Evolutionary conservation across 768 basidiomycete species (phyloP).

Genomic region (Podaxis mareebaensis): DNA sequence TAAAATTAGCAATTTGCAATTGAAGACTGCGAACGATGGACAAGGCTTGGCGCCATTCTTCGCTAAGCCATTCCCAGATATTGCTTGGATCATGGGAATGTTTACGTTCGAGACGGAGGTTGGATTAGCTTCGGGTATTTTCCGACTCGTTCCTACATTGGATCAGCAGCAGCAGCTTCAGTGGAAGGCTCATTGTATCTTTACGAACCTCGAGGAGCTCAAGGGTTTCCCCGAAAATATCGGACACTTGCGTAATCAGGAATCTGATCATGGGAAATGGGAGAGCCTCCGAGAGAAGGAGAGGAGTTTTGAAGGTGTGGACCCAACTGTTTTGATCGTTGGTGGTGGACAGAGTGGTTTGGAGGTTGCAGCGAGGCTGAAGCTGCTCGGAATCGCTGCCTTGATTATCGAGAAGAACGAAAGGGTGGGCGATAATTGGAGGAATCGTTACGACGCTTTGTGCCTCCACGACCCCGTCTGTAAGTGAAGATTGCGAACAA

Average conservation of each 20-base stretch:
- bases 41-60: slow-evolving; percentile 24
- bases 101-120: slow-evolving; percentile 49
- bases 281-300: slow-evolving; percentile 38
- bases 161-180: slow-evolving; percentile 13
- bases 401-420: slow-evolving; percentile 60
- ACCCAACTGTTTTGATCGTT: slow-evolving; percentile 57
- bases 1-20: slow-evolving; percentile 29
- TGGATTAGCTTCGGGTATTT: slow-evolving; percentile 44
- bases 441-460: slow-evolving; percentile 57
- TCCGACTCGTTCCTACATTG: slow-evolving; percentile 42
- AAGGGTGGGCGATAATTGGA: slow-evolving; percentile 63
- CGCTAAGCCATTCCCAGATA: slow-evolving; percentile 36
- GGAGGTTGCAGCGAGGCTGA: slow-evolving; percentile 60
- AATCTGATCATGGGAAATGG: slow-evolving; percentile 53
- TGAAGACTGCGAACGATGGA: slow-evolving; percentile 25
- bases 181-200: slow-evolving; percentile 55
- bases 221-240: slow-evolving; percentile 43
- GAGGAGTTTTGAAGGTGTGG: slow-evolving; percentile 41
- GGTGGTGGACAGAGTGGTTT: slow-evolving; percentile 67
- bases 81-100: slow-evolving; percentile 49
- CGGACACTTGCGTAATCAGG: slow-evolving; percentile 38
- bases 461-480: slow-evolving; percentile 58
- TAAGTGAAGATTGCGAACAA: slow-evolving; percentile 33
- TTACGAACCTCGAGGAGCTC: slow-evolving; percentile 52
- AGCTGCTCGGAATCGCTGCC: slow-evolving; percentile 48